Evolutionary conservation across 306 rosid species (phyloP).

Genomic region (Prinsepia uniflora): DNA sequence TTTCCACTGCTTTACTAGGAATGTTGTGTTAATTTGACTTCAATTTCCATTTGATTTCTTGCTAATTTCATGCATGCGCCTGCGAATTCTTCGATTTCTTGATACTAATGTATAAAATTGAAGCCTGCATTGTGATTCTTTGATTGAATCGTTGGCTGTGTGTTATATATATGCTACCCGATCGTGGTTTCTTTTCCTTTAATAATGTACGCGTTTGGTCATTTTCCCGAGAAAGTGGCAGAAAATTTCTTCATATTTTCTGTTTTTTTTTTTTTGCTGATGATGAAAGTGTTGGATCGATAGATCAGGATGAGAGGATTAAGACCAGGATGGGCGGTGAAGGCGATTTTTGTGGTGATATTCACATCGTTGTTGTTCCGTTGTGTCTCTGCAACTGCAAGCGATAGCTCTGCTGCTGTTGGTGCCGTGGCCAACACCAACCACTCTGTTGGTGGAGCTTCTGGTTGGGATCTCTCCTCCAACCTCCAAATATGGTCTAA

Average conservation of each 20-base stretch:
- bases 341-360: constrained; percentile 41
- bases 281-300: no score
- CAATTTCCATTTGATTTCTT: no score
- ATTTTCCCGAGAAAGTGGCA: background rate
- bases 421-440: constrained; percentile 20
- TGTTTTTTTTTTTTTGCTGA: no score
- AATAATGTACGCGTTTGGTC: background rate
- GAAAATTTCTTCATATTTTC: no score
- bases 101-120: no score
- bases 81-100: no score
- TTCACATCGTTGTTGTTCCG: constrained; percentile 52
- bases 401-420: background rate
- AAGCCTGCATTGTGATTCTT: background rate
- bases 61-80: no score
- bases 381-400: constrained; percentile 36
- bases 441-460: constrained; percentile 58
- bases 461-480: constrained; percentile 73
- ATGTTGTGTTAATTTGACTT: no score
- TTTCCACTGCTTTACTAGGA: no score
- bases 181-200: background rate
- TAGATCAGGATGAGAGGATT: no score
- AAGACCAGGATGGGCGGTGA: constrained; percentile 28
- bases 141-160: background rate
- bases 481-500: constrained; percentile 57
- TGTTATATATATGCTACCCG: background rate